These are phyloP conservation scores for Alternaria viburni DNA, from an alignment of 2,329 filamentous ascomycete genomes.

Conservation along the genomic window DNA sequence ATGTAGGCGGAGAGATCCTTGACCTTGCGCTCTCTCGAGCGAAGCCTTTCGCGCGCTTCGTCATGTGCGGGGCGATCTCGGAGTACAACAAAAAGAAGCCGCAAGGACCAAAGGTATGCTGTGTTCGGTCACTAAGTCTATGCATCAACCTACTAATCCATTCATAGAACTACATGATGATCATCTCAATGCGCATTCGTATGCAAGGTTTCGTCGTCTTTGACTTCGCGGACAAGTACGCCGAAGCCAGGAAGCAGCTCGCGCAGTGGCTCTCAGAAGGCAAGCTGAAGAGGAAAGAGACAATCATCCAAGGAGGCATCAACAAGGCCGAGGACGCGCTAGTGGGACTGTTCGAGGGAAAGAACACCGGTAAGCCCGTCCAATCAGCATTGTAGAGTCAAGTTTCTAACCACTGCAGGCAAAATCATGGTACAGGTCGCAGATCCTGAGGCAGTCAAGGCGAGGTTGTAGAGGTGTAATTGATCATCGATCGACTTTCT, in stretches of 20 bases:
- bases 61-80: conserved; percentile 54
- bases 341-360: conserved; percentile 68
- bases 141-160: too few species aligned
- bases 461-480: conserved; percentile 33
- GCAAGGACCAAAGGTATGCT: conserved; percentile 58
- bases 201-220: conserved; percentile 71
- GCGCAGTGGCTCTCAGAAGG: conserved; percentile 73
- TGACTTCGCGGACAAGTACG: conserved; percentile 67
- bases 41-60: conserved; percentile 51
- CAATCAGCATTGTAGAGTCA: neutral
- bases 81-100: conserved; percentile 52
- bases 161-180: conserved; percentile 51
- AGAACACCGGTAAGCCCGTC: conserved; percentile 69
- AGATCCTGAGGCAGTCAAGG: conserved; percentile 48
- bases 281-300: conserved; percentile 73
- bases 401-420: conserved; percentile 55
- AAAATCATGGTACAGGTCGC: conserved; percentile 56
- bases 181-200: conserved; percentile 52
- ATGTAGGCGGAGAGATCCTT: conserved; percentile 58
- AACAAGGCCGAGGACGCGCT: conserved; percentile 68
- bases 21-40: conserved; percentile 54
- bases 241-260: conserved; percentile 65
- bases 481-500: neutral
- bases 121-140: too few species aligned
- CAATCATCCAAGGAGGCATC: conserved; percentile 73